Conservation (phyloP, 139 green algal genomes). For the Tetradesmus lagerheimii region DNA sequence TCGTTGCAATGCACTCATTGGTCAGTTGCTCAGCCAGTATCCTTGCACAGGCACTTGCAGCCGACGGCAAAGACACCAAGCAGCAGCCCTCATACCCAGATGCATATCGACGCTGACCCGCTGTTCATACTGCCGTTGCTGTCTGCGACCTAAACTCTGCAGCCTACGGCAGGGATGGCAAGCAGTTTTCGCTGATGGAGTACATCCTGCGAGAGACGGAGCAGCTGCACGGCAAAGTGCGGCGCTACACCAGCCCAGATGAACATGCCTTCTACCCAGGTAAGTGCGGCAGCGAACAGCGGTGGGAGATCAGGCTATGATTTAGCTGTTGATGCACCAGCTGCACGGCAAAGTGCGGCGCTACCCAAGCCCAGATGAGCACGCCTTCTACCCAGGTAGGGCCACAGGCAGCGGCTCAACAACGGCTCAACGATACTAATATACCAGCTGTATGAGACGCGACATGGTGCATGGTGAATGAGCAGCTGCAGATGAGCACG, state of each 20-base stretch:
- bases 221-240: slow-evolving; percentile 89
- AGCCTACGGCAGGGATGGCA: slow-evolving; percentile 66
- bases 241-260: slow-evolving; percentile 94
- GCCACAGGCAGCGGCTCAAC: no score
- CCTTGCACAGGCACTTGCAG: no score
- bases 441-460: no score
- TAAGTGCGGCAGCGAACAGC: slow-evolving; percentile 39
- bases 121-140: background rate
- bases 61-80: no score
- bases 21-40: no score
- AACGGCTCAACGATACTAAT: no score
- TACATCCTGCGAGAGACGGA: slow-evolving; percentile 95
- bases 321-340: slow-evolving; percentile 65
- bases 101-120: no score
- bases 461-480: no score
- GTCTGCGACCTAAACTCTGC: background rate
- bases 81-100: no score
- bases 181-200: slow-evolving; percentile 89
- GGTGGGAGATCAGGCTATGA: background rate
- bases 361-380: slow-evolving; percentile 96
- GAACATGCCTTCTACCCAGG: slow-evolving; percentile 97
- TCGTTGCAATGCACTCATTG: no score
- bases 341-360: slow-evolving; percentile 90
- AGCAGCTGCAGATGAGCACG: slow-evolving; percentile 95
- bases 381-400: slow-evolving; percentile 92